Evolutionary conservation across 176 grass and related monocot species (phyloP), one percentile per base, ranked within the genome.

Genomic region (Rhynchospora tenuis): DNA sequence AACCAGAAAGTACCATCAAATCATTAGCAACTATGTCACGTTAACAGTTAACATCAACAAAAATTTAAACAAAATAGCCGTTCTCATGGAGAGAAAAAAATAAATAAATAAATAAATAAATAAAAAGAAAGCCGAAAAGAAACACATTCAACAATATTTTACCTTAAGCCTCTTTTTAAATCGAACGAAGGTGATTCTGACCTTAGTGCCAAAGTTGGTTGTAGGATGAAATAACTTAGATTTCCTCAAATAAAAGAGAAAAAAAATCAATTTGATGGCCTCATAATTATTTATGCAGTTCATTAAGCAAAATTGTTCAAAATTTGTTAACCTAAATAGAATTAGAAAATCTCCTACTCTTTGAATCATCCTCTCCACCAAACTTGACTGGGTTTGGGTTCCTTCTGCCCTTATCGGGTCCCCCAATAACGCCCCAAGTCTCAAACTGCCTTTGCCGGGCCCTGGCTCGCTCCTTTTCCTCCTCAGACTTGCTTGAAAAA

Each of bases 381-480:
- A 23, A 11, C 43, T 50, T 63, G 5, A 63, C 50, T 5, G 54
- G 48, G 13, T 82, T 67, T 17, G 12, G 60, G 17, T 82, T 82
- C 22, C 80, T 61, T 82, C 80, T 94, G 31, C 95, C 95, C 81
- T 95, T 98, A 70, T 95, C 92, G 63, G 92, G 95, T 11, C 95
- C 93, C 0, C 95, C 95, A 13, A 98, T 90, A 56, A 98, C 84
- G 64, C 93, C 93, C 91, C 91, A 98, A 9, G 89, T 80, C 82
- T 91, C 59, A 51, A 98, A 94, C 85, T 95, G 95, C 59, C 76
- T 84, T 59, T 98, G 95, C 64, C 95, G 83, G 43, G 95, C 91
- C 75, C 92, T 85, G 23, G 95, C 92, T 45, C 95, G 86, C 60
- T 95, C 88, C 24, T 93, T 98, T 71, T 98, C 95, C 61, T 93